Evolutionary conservation across 2,329 filamentous ascomycete genomes (phyloP).

Genomic region (Pseudogymnoascus sp.): DNA sequence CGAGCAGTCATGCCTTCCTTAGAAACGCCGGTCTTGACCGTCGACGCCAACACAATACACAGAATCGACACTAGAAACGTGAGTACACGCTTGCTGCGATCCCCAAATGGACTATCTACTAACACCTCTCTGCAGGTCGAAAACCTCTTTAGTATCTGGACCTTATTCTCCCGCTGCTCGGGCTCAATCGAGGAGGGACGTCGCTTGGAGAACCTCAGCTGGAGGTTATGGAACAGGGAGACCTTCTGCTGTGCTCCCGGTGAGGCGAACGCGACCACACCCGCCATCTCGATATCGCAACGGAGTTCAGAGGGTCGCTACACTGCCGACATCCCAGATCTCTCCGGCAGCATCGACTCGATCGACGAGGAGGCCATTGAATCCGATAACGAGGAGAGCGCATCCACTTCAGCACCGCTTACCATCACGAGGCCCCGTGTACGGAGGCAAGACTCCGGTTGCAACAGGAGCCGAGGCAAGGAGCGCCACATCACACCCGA

Average conservation of each 20-base stretch:
- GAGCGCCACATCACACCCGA: slow-evolving; percentile 89
- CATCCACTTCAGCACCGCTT: slow-evolving; percentile 44
- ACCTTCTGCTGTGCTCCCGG: slow-evolving; percentile 75
- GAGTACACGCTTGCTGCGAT: background rate
- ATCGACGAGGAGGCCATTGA: slow-evolving; percentile 54
- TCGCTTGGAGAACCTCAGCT: slow-evolving; percentile 88
- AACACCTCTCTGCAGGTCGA: slow-evolving; percentile 40
- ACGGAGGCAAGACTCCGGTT: slow-evolving; percentile 61
- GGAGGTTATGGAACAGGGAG: slow-evolving; percentile 91
- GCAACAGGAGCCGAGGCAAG: slow-evolving; percentile 61
- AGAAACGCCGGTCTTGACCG: slow-evolving; percentile 77
- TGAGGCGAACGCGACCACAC: slow-evolving; percentile 37
- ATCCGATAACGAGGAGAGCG: slow-evolving; percentile 33
- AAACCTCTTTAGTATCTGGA: slow-evolving; percentile 95
- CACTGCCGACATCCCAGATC: slow-evolving; percentile 56
- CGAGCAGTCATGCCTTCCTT: slow-evolving; percentile 66
- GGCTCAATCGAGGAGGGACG: slow-evolving; percentile 89
- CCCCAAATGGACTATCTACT: background rate
- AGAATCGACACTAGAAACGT: slow-evolving; percentile 86
- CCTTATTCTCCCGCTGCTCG: slow-evolving; percentile 90
- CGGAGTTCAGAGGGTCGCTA: slow-evolving; percentile 28
- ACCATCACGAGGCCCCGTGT: slow-evolving; percentile 59
- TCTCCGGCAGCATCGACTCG: slow-evolving; percentile 72
- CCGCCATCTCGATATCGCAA: slow-evolving; percentile 30
- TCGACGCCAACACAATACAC: slow-evolving; percentile 86